A percentile compares a stretch with the other conserved stretches of the same genome.
These are phyloP conservation scores for Scedosporium boydii DNA, from an alignment of 2,329 filamentous ascomycete genomes.

Conservation along the genomic window DNA sequence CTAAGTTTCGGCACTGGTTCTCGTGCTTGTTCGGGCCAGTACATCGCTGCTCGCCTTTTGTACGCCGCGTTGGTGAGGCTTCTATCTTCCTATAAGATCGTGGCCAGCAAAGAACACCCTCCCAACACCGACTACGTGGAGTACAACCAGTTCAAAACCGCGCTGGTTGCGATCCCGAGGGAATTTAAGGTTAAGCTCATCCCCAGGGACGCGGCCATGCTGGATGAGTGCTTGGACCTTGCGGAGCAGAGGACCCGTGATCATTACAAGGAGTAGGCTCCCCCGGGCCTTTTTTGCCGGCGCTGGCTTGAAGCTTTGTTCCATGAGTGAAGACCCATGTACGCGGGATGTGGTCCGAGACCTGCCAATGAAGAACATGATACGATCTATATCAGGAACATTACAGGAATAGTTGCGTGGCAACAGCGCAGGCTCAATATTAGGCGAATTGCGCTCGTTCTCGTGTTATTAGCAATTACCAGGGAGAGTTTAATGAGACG, in stretches of 20 bases:
- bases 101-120: constrained; percentile 35
- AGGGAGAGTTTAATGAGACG: no score
- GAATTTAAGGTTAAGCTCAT: constrained; percentile 49
- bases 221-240: constrained; percentile 27
- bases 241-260: constrained; percentile 35
- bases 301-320: no score
- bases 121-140: constrained; percentile 54
- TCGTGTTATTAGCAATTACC: no score
- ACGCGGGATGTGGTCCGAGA: no score
- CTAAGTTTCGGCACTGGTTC: constrained; percentile 43
- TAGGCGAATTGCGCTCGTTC: no score
- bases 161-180: constrained; percentile 48
- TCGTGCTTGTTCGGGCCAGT: constrained; percentile 40
- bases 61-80: constrained; percentile 39
- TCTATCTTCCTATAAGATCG: constrained; percentile 37
- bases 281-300: no score
- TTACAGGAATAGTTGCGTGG: no score
- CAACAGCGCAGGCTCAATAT: no score
- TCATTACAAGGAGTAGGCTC: constrained; percentile 31
- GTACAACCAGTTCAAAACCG: constrained; percentile 51
- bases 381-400: no score
- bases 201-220: constrained; percentile 32
- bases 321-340: no score
- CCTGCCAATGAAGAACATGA: no score
- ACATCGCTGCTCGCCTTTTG: constrained; percentile 38